phyloP scores from a whole-genome alignment of 169 alveolate genomes.

The Haemoproteus tartakovskyi region DNA sequence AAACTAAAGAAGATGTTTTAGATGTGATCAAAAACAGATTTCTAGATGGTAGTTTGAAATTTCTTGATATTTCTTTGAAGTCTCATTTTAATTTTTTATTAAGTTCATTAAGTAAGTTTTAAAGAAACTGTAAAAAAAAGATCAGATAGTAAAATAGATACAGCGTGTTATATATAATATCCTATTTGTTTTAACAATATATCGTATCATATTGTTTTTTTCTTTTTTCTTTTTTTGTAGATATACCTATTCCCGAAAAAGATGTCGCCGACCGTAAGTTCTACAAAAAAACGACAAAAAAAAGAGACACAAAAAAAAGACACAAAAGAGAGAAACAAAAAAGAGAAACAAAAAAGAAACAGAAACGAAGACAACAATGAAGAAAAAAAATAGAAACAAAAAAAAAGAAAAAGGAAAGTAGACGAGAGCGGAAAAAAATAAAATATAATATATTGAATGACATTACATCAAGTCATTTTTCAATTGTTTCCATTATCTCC shows the following conservation, averaged over 20 bases:
- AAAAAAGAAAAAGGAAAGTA: too few species aligned
- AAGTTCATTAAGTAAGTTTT: conserved; percentile 46
- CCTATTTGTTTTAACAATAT: too few species aligned
- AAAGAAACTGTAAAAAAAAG: too few species aligned
- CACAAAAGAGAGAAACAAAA: too few species aligned
- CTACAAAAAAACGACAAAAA: background rate
- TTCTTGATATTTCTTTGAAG: conserved; percentile 28
- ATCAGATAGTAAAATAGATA: background rate
- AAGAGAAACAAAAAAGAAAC: too few species aligned
- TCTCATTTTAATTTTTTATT: conserved; percentile 46
- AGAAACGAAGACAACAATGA: too few species aligned
- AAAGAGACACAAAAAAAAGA: too few species aligned
- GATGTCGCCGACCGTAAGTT: conserved; percentile 10
- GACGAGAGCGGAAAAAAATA: too few species aligned
- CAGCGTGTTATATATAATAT: background rate
- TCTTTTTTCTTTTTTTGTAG: background rate
- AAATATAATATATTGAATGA: too few species aligned
- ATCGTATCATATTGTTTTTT: background rate
- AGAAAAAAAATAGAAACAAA: too few species aligned
- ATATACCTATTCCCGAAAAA: conserved; percentile 22
- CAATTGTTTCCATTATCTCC: too few species aligned
- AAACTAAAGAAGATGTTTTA: conserved; percentile 37
- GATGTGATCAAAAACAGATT: conserved; percentile 33
- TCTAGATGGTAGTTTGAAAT: conserved; percentile 19
- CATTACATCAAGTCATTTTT: too few species aligned